A percentile compares a stretch with the other conserved stretches of the same genome.
Evolutionary conservation across 352 stramenopile genomes (phyloP).

Genomic region (Pythium rishiriense): DNA sequence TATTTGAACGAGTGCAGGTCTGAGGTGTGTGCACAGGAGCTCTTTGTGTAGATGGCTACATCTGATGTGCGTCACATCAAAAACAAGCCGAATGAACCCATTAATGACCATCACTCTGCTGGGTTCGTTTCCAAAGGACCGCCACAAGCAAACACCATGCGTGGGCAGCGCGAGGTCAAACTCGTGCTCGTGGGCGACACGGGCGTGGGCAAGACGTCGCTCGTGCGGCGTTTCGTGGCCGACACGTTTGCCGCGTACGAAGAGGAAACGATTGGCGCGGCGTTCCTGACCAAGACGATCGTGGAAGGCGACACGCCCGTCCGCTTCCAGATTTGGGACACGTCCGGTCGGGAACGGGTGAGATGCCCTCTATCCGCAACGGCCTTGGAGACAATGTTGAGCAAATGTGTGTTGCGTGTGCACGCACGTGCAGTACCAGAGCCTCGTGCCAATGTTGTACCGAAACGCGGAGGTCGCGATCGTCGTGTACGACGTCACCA

Average conservation of each 20-base stretch:
- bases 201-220: conserved; percentile 95
- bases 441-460: conserved; percentile 99
- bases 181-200: conserved; percentile 92
- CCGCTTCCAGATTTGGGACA: conserved; percentile 99
- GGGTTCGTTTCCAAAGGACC: not conserved
- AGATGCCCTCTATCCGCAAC: conserved; percentile 20
- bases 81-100: not conserved
- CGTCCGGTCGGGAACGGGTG: conserved; percentile 95
- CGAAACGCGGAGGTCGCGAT: conserved; percentile 95
- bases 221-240: conserved; percentile 96
- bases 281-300: conserved; percentile 97
- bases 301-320: conserved; percentile 90
- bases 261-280: conserved; percentile 96
- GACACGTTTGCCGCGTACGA: conserved; percentile 96
- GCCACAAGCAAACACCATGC: not conserved
- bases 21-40: no score
- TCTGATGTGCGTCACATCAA: not conserved
- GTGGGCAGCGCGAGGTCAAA: conserved; percentile 86
- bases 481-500: conserved; percentile 98
- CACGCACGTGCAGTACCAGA: conserved; percentile 93
- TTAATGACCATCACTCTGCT: conserved; percentile 8
- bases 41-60: conserved; percentile 20
- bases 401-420: not conserved
- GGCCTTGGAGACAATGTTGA: no score
- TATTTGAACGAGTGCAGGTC: no score